Conservation (phyloP, 2,329 filamentous ascomycete genomes). For the Botrytis porri region DNA sequence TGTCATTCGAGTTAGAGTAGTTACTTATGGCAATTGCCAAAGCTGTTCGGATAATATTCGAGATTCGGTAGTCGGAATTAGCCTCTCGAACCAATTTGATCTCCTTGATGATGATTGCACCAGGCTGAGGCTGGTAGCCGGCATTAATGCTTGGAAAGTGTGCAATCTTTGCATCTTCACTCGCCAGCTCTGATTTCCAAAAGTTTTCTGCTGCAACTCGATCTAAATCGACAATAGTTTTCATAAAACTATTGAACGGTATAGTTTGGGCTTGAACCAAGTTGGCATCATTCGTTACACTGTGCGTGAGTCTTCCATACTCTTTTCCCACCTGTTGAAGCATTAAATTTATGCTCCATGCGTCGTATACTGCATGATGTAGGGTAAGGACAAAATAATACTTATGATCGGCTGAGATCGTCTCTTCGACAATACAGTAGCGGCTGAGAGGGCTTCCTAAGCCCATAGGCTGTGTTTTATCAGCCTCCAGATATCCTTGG, state of each 20-base stretch:
- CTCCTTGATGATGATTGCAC: neutral
- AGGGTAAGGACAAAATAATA: conserved; percentile 50
- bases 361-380: conserved; percentile 57
- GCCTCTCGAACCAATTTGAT: neutral
- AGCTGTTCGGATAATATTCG: conserved; percentile 33
- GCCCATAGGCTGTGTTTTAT: conserved; percentile 1
- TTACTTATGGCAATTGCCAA: conserved; percentile 43
- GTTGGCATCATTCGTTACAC: conserved; percentile 35
- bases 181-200: conserved; percentile 47
- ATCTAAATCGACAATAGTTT: conserved; percentile 44
- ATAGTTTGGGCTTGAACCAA: neutral
- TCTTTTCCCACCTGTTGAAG: conserved; percentile 33
- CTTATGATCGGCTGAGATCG: conserved; percentile 21
- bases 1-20: conserved; percentile 42
- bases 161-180: conserved; percentile 43
- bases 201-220: conserved; percentile 43
- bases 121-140: neutral
- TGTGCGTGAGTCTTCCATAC: conserved; percentile 23
- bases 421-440: conserved; percentile 7
- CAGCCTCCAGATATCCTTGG: conserved; percentile 22
- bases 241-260: conserved; percentile 44
- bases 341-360: conserved; percentile 48
- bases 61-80: conserved; percentile 22
- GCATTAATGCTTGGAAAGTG: conserved; percentile 41
- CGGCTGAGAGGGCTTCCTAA: conserved; percentile 2